Percentiles rank a stretch among this genome's conserved stretches.
Conservation (phyloP, 192 early-diverging fungal genomes). For the Coemansia asiatica region DNA sequence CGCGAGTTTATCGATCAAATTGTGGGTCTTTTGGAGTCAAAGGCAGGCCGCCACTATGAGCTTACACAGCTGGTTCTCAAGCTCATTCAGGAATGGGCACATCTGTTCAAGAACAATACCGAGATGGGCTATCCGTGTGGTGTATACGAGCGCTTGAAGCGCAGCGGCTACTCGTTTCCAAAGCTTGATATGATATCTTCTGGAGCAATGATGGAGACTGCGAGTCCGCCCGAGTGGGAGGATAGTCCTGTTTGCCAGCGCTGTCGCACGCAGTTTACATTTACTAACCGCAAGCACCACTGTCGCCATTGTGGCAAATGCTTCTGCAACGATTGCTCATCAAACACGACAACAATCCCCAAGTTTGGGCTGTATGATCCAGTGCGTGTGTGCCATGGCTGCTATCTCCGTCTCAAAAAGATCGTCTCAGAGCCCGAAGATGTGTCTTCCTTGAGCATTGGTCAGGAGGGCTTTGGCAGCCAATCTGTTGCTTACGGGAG, state of each 20-base stretch:
- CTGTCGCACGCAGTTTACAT: slow-evolving; percentile 88
- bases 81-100: slow-evolving; percentile 89
- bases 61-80: slow-evolving; percentile 74
- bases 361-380: slow-evolving; percentile 83
- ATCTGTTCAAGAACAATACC: slow-evolving; percentile 74
- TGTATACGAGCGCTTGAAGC: slow-evolving; percentile 78
- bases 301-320: slow-evolving; percentile 96
- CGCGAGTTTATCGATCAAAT: slow-evolving; percentile 90
- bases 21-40: slow-evolving; percentile 57
- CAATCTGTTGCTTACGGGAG: background rate
- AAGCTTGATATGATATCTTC: slow-evolving; percentile 61
- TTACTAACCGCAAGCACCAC: slow-evolving; percentile 97
- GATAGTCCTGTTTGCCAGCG: slow-evolving; percentile 93
- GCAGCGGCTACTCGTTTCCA: slow-evolving; percentile 71
- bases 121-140: slow-evolving; percentile 79
- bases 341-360: slow-evolving; percentile 80
- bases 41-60: slow-evolving; percentile 66
- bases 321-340: slow-evolving; percentile 91
- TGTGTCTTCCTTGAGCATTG: slow-evolving; percentile 8
- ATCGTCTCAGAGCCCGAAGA: slow-evolving; percentile 43
- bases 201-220: slow-evolving; percentile 78
- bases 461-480: background rate
- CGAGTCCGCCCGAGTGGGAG: slow-evolving; percentile 94
- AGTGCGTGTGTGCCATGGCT: slow-evolving; percentile 95
- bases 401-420: slow-evolving; percentile 74